These are phyloP conservation scores for Dictyostelium capitatum DNA, from an alignment of 78 protist species.

Conservation along the genomic window DNA sequence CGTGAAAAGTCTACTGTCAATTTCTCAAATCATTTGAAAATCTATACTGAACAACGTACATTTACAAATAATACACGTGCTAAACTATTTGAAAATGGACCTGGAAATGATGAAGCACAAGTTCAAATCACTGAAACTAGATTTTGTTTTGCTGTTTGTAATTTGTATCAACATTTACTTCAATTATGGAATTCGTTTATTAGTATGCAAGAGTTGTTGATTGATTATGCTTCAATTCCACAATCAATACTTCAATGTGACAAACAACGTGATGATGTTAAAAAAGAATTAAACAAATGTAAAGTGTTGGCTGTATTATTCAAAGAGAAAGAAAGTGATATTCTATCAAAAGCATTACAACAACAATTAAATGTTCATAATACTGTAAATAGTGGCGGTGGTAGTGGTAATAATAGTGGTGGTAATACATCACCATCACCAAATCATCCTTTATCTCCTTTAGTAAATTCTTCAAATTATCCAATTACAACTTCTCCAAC, in stretches of 20 bases:
- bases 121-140: slow-evolving; percentile 52
- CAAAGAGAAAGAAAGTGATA: slow-evolving; percentile 76
- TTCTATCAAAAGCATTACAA: slow-evolving; percentile 1
- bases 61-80: slow-evolving; percentile 68
- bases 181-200: slow-evolving; percentile 51
- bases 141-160: slow-evolving; percentile 57
- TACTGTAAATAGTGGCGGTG: neutral
- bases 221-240: slow-evolving; percentile 22
- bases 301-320: slow-evolving; percentile 62
- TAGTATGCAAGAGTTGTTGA: slow-evolving; percentile 35
- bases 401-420: neutral
- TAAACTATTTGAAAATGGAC: slow-evolving; percentile 65
- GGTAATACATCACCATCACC: slow-evolving; percentile 11
- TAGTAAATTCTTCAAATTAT: neutral
- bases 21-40: slow-evolving; percentile 30
- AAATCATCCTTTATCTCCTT: slow-evolving; percentile 16
- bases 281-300: slow-evolving; percentile 72
- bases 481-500: slow-evolving; percentile 42
- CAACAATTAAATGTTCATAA: slow-evolving; percentile 26
- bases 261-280: slow-evolving; percentile 67
- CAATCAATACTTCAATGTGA: slow-evolving; percentile 14
- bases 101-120: slow-evolving; percentile 34
- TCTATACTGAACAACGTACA: slow-evolving; percentile 61
- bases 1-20: slow-evolving; percentile 28
- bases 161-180: slow-evolving; percentile 60